Conservation (phyloP, 1,139 yeast species). For the Sugiyamaella japonica region DNA sequence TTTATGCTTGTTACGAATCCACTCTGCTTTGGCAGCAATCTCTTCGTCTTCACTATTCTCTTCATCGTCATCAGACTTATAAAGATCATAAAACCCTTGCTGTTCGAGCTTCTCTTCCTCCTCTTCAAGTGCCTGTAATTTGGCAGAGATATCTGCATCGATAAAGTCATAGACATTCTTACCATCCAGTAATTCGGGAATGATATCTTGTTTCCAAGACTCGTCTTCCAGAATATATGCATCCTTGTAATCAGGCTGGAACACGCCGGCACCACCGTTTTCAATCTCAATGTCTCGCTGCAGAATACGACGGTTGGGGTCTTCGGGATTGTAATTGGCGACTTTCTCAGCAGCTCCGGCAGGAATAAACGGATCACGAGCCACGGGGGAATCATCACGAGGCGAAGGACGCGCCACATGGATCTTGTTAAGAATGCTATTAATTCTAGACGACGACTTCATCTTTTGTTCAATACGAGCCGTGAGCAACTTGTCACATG, state of each 20-base stretch:
- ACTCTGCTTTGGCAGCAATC: conserved; percentile 79
- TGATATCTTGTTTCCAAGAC: conserved; percentile 94
- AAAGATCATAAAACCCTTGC: conserved; percentile 95
- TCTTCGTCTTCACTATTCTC: conserved; percentile 65
- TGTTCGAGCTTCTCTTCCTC: conserved; percentile 92
- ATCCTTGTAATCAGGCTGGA: conserved; percentile 88
- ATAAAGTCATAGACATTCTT: conserved; percentile 95
- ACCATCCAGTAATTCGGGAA: conserved; percentile 97
- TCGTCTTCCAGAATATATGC: conserved; percentile 90
- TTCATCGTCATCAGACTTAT: conserved; percentile 58
- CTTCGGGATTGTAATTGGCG: conserved; percentile 71
- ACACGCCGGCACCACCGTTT: conserved; percentile 99
- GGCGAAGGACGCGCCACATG: conserved; percentile 89
- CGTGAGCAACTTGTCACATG: conserved; percentile 93
- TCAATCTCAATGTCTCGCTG: conserved; percentile 89
- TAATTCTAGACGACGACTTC: conserved; percentile 88
- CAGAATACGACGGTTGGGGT: conserved; percentile 77
- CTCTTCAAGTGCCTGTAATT: conserved; percentile 90
- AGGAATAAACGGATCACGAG: conserved; percentile 79
- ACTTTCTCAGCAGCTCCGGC: conserved; percentile 60
- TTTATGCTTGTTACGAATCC: conserved; percentile 96
- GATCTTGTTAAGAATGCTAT: conserved; percentile 87
- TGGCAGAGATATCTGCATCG: conserved; percentile 92
- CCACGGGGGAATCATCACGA: conserved; percentile 69
- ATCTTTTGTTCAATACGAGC: conserved; percentile 96